A percentile compares a stretch with the other conserved stretches of the same genome.
Evolutionary conservation across 805 yeast species (phyloP).

Genomic region (Pichia heedii): DNA sequence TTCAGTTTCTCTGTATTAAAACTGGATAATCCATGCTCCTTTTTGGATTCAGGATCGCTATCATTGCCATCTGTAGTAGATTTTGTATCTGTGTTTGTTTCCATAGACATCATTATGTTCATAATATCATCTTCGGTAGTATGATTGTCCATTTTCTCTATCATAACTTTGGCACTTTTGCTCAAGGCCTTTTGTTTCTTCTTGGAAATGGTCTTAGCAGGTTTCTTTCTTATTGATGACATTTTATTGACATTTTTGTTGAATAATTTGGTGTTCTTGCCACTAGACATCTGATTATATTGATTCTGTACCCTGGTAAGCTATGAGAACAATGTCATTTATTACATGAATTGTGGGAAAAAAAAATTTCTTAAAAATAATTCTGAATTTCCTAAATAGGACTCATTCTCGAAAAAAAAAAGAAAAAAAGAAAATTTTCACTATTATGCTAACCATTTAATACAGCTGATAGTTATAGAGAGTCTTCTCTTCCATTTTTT

Average conservation of each 20-base stretch:
- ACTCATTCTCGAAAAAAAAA: too few relatives aligned
- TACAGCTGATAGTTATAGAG: too few relatives aligned
- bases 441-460: too few relatives aligned
- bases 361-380: too few relatives aligned
- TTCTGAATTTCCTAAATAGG: too few relatives aligned
- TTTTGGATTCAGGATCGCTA: slow-evolving; percentile 4
- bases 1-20: slow-evolving; percentile 34
- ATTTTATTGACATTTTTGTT: background rate
- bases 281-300: too few relatives aligned
- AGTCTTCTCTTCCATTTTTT: too few relatives aligned
- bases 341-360: too few relatives aligned
- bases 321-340: too few relatives aligned
- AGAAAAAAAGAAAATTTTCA: too few relatives aligned
- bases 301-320: too few relatives aligned
- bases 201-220: slow-evolving; percentile 12
- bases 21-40: slow-evolving; percentile 24
- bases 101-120: slow-evolving; percentile 12
- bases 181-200: slow-evolving; percentile 16
- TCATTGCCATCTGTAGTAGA: slow-evolving; percentile 2
- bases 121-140: slow-evolving; percentile 17
- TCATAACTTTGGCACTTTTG: slow-evolving; percentile 18
- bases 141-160: slow-evolving; percentile 21
- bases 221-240: slow-evolving; percentile 1
- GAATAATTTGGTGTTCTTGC: background rate
- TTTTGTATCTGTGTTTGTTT: slow-evolving; percentile 10